Evolutionary conservation across 2,329 filamentous ascomycete genomes (phyloP), one percentile per base, ranked within the genome.

Genomic region (Aspergillus sergii): DNA sequence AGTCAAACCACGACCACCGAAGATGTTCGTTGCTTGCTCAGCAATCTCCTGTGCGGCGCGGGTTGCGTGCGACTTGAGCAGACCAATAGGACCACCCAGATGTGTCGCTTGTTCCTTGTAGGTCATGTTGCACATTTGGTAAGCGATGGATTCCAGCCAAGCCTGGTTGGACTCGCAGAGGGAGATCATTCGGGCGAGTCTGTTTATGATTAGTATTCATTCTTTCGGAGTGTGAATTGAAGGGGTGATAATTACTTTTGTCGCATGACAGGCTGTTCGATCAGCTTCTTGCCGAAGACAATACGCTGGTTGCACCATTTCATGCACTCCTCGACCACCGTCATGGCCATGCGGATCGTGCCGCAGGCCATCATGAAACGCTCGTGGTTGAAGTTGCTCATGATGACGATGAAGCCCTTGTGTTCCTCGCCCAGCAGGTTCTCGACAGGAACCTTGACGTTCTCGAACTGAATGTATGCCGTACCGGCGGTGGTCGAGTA

Each of bases 341-440:
- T 85, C 66, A 91, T 86, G 59, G 84, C 87, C 78, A 85, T 83
- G 57, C 91, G 88, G 64, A 89, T 84, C 4, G 89, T 87, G 57
- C 81, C 87, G 68, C 87, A 89, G 61, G 83, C 82, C 90, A 94
- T 92, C 79, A 86, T 89, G 85, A 90, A 93, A 36, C 91, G 86
- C 81, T 93, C 91, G 79, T 95, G 91, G 83, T 95, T 95, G 82
- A 96, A 96, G 81, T 96, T 96, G 79, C 86, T 88, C 74, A 95
- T 84, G 73, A 96, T 92, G 34, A 95, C 91, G 65, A 89, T 86
- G 73, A 96, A 94, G 8, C 93, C 93, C 81, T 94, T 91, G 82
- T 95, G 88, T 79, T 96, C 92, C 74, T 91, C 82, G 65, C 93
- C 93, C 7, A 96, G 82, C 19, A 96, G 81, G 77, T 95, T 89